Evolutionary conservation across 352 stramenopile species (phyloP).

Genomic region (Globisporangium middletonii): DNA sequence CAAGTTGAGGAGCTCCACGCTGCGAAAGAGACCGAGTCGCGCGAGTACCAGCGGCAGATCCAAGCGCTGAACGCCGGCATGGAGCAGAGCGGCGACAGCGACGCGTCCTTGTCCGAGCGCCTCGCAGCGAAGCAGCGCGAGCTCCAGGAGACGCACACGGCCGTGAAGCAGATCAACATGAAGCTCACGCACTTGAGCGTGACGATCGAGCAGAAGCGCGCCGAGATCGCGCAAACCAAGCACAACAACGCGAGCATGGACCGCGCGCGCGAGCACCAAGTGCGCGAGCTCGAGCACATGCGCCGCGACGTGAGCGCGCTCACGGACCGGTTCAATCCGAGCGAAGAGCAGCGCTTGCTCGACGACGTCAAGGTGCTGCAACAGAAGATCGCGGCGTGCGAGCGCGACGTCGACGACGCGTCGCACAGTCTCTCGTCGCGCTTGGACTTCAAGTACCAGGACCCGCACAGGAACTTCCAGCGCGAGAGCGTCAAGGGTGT

Average conservation of each 20-base stretch:
- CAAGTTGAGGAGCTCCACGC: slow-evolving; percentile 37
- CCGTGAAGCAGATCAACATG: slow-evolving; percentile 89
- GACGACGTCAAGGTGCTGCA: slow-evolving; percentile 55
- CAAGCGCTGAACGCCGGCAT: slow-evolving; percentile 85
- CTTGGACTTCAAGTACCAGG: slow-evolving; percentile 95
- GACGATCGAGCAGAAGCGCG: slow-evolving; percentile 71
- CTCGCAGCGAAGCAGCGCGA: slow-evolving; percentile 76
- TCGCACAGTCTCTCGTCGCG: slow-evolving; percentile 92
- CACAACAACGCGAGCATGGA: slow-evolving; percentile 73
- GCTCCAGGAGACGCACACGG: slow-evolving; percentile 70
- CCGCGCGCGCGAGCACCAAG: slow-evolving; percentile 57
- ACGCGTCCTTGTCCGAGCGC: slow-evolving; percentile 72
- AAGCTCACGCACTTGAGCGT: slow-evolving; percentile 92
- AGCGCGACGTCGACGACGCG: slow-evolving; percentile 90
- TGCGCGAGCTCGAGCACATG: slow-evolving; percentile 61
- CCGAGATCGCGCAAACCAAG: slow-evolving; percentile 61
- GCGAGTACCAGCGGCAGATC: slow-evolving; percentile 78
- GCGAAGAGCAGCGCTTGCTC: slow-evolving; percentile 62
- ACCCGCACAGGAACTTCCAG: slow-evolving; percentile 94
- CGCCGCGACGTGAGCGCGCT: slow-evolving; percentile 44
- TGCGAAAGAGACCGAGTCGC: slow-evolving; percentile 56
- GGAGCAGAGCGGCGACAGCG: slow-evolving; percentile 62
- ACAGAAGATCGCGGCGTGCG: slow-evolving; percentile 53
- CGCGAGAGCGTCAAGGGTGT: slow-evolving; percentile 95
- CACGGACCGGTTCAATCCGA: slow-evolving; percentile 64